Conservation (phyloP, 2,329 filamentous ascomycete genomes). For the Epichloe hybrida region DNA sequence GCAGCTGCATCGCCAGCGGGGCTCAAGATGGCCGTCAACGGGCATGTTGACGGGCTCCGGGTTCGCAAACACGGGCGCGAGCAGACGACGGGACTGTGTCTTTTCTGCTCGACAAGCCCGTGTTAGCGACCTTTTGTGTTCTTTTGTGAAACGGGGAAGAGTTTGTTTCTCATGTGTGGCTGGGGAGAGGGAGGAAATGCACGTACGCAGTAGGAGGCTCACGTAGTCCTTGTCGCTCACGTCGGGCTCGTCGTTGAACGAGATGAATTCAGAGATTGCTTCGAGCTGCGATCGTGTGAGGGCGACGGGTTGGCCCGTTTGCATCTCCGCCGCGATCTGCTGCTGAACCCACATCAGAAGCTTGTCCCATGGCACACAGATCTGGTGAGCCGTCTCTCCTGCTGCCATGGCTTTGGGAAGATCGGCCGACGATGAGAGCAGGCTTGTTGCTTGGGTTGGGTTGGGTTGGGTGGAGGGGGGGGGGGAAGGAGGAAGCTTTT, state of each 20-base stretch:
- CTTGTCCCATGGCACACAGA: conserved; percentile 18
- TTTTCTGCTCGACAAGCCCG: conserved; percentile 5
- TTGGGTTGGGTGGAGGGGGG: neutral
- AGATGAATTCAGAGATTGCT: conserved; percentile 27
- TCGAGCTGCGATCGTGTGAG: conserved; percentile 24
- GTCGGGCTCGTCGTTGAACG: conserved; percentile 16
- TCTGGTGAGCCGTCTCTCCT: neutral
- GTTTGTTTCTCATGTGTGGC: neutral
- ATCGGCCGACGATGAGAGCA: neutral
- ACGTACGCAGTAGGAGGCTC: conserved; percentile 16
- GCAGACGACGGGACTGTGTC: conserved; percentile 6
- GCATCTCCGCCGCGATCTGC: conserved; percentile 23
- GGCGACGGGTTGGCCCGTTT: conserved; percentile 18
- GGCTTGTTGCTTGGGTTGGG: neutral
- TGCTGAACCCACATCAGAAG: conserved; percentile 27
- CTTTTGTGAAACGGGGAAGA: neutral
- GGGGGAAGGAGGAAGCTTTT: neutral
- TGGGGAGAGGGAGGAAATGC: neutral
- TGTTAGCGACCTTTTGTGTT: neutral
- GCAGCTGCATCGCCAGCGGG: conserved; percentile 16
- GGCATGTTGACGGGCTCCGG: conserved; percentile 9
- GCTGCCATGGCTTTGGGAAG: neutral
- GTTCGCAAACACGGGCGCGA: conserved; percentile 8
- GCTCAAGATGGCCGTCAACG: conserved; percentile 10
- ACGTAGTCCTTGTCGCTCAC: conserved; percentile 16